Base-by-base conservation (phyloP, 2,329 filamentous ascomycete species). In the Phialocephala subalpina region DNA sequence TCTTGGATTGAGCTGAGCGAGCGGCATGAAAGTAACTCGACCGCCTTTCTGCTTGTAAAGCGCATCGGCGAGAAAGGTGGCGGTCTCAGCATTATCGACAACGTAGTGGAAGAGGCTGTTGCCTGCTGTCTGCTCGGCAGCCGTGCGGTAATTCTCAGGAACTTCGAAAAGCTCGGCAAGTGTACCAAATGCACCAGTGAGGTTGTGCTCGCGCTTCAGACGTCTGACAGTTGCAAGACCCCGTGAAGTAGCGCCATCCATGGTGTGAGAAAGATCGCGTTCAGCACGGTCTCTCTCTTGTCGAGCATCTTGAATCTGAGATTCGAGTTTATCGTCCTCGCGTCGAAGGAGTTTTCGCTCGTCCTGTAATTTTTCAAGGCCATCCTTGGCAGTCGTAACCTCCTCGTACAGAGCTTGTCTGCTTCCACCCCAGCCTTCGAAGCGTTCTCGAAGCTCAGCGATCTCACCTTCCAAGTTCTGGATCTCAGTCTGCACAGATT, bases 91-190 rank as follows among this genome's bases (percentile, higher is more conserved):
- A 58, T 91, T 95, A 77, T 99, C 95, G 52, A 98, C 95, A 12
- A 99, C 90, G 71, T 97, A 97, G 79, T 99, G 93, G 80, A 99
- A 99, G 9, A 99, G 84, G 77, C 93, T 97, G 69, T 90, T 90
- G 20, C 96, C 96, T 2, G 95, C 96, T 60, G 94, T 96, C 73
- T 97, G 93, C 79, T 99, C 96, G 11, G 97, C 91, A 1, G 96
- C 93, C 12, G 94, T 89, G 67, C 94, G 89, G 79, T 97, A 98
- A 61, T 88, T 87, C 61, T 97, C 93, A 65, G 85, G 88, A 58
- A 97, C 93, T 62, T 94, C 88, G 73, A 98, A 88, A n/a, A 99
- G 86, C 77, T 99, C 97, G 4, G 95, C 94, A 42, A 99, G 80
- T 0, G 94, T 97, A 58, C 97, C 96, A 76, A 97, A 97, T 1